phyloP scores from a whole-genome alignment of 768 basidiomycete genomes.

The Amanita thiersii region DNA sequence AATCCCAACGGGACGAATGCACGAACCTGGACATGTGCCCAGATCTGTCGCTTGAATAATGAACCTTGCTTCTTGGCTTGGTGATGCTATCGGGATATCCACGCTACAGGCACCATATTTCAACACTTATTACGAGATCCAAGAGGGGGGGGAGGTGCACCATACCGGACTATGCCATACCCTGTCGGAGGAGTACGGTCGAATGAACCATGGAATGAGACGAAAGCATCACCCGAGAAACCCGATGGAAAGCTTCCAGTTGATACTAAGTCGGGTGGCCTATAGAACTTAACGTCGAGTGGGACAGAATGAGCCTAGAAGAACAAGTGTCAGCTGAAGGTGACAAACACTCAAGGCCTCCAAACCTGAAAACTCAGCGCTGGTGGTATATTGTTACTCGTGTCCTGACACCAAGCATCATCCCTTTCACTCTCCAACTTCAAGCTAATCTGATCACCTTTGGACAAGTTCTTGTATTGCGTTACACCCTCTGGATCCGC shows the following conservation, averaged over 20 bases:
- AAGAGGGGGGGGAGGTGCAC: too few species aligned
- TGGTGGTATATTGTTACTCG: constrained; percentile 28
- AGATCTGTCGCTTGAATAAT: neutral
- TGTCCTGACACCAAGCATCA: constrained; percentile 27
- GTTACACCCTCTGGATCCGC: constrained; percentile 34
- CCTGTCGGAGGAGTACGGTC: constrained; percentile 33
- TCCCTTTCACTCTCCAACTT: constrained; percentile 17
- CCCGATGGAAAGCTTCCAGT: constrained; percentile 23
- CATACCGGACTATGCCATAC: constrained; percentile 35
- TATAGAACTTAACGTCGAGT: constrained; percentile 37
- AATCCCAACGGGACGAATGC: neutral
- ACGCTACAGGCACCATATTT: too few species aligned
- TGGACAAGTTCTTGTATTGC: constrained; percentile 20
- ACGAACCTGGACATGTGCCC: neutral
- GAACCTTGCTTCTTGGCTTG: too few species aligned
- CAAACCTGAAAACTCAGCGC: constrained; percentile 30
- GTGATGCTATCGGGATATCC: too few species aligned
- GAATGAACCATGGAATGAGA: constrained; percentile 39
- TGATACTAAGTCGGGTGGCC: too few species aligned
- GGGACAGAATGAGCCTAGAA: constrained; percentile 40
- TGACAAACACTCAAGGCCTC: neutral
- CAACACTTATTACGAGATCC: too few species aligned
- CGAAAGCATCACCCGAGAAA: constrained; percentile 27
- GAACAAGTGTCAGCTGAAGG: neutral
- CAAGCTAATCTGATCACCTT: constrained; percentile 32